Base-by-base conservation (phyloP, 1,284 basidiomycete genomes). In the Pseudozyma sp. region DNA sequence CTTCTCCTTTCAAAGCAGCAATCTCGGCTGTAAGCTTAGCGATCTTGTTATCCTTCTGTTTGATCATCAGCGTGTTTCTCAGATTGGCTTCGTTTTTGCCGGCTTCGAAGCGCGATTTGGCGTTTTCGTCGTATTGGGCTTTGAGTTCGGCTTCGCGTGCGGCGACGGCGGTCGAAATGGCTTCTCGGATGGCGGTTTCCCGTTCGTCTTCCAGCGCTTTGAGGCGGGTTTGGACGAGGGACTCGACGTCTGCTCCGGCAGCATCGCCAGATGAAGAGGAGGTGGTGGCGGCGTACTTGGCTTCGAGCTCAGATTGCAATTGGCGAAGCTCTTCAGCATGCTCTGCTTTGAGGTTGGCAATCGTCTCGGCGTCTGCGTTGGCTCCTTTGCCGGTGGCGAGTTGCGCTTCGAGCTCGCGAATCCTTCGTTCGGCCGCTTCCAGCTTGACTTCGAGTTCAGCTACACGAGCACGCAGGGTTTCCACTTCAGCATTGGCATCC, bases 61-160 rank as follows among this genome's bases (percentile, higher is more conserved):
- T 80, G 68, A 84, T 67, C 67, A 83, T 73, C 18, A 85, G 76
- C 63, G 77, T 71, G 59, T 84, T 84, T 42, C 82, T 67, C 61
- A 85, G 60, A 42, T 77, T 82, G 34, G 82, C 83, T 58, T 84
- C 83, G 54, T 81, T 77, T 70, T 84, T 83, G 31, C 81, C 83
- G 34, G 80, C 82, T 39, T 81, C 79, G 66, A 81, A 80, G 3
- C 82, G 79, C n/a, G 79, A 65, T 43, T 81, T 75, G 31, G 80
- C 74, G 25, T 53, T 68, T 47, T 69, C 69, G 60, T 83, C 77
- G 65, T 82, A 69, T 47, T 77, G 73, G 8, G 72, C 59, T 34
- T 78, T 76, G 44, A 79, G 74, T 42, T 84, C 82, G 14, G 57
- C 61, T 60, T 80, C 79, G 57, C 80, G 79, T 25, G 77, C 76